These are phyloP conservation scores for Flaveria linearis DNA, from an alignment of 129 eudicot genomes.

Conservation along the genomic window DNA sequence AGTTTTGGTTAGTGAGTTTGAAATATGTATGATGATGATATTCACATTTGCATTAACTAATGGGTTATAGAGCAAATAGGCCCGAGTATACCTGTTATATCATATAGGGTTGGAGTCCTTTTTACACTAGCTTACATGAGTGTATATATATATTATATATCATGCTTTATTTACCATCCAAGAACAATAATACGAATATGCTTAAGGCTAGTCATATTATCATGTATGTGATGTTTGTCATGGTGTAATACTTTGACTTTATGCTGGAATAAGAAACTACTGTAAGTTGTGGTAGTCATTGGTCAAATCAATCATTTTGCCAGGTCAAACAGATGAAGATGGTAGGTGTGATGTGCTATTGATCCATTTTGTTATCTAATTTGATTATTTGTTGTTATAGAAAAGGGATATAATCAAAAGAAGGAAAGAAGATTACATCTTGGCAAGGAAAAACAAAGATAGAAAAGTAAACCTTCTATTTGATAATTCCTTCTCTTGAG, in stretches of 20 bases:
- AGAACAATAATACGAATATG: not conserved
- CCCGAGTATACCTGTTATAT: not conserved
- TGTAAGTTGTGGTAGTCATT: conserved; percentile 2
- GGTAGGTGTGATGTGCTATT: not conserved
- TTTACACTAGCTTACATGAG: not conserved
- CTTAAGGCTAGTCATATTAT: too few species aligned
- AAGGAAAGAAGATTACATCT: conserved; percentile 65
- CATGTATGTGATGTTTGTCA: conserved; percentile 6
- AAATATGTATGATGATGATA: not conserved
- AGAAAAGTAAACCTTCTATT: conserved; percentile 52
- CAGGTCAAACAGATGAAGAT: conserved; percentile 3
- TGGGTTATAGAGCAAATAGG: not conserved
- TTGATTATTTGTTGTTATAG: conserved; percentile 43
- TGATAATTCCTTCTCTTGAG: not conserved
- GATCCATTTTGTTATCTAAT: not conserved
- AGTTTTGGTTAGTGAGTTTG: not conserved
- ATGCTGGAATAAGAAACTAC: too few species aligned
- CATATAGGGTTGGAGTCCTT: not conserved
- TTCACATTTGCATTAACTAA: not conserved
- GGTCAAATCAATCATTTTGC: not conserved
- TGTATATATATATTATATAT: not conserved
- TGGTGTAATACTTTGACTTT: conserved; percentile 6
- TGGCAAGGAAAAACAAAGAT: conserved; percentile 67
- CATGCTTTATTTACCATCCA: not conserved
- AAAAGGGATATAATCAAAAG: conserved; percentile 72